Evolutionary conservation across 2,329 filamentous ascomycete genomes (phyloP).

Genomic region (Eurotiales sp.): DNA sequence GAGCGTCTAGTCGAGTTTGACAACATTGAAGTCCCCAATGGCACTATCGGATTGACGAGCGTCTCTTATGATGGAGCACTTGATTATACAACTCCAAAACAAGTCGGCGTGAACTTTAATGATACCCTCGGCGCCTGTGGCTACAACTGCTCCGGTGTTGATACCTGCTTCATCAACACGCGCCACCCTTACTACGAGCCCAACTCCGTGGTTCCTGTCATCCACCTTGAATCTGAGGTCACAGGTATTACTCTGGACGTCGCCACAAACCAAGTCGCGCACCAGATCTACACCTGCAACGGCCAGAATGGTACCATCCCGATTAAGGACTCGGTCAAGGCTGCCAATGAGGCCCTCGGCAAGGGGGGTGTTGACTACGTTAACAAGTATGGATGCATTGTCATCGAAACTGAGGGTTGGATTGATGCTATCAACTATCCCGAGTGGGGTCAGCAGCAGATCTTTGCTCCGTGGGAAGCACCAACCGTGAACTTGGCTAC

Average conservation of each 20-base stretch:
- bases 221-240: conserved; percentile 62
- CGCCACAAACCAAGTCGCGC: conserved; percentile 76
- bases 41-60: conserved; percentile 70
- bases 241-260: conserved; percentile 82
- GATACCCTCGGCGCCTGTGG: conserved; percentile 72
- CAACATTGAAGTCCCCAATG: conserved; percentile 69
- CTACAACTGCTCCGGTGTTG: conserved; percentile 77
- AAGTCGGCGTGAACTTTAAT: conserved; percentile 67
- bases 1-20: conserved; percentile 45
- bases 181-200: conserved; percentile 33
- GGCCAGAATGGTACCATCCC: conserved; percentile 63
- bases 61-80: conserved; percentile 56
- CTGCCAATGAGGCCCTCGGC: conserved; percentile 56
- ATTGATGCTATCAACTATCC: conserved; percentile 93
- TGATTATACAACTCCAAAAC: conserved; percentile 72
- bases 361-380: conserved; percentile 44
- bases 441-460: conserved; percentile 67
- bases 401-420: conserved; percentile 89
- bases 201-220: conserved; percentile 43
- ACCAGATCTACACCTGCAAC: conserved; percentile 84
- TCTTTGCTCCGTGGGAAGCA: conserved; percentile 38
- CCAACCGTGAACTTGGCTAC: conserved; percentile 43
- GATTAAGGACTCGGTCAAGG: conserved; percentile 39
- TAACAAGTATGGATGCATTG: conserved; percentile 74
- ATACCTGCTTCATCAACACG: conserved; percentile 54